These are phyloP conservation scores for Didymella pomorum DNA, from an alignment of 2,329 filamentous ascomycete genomes.

Conservation along the genomic window DNA sequence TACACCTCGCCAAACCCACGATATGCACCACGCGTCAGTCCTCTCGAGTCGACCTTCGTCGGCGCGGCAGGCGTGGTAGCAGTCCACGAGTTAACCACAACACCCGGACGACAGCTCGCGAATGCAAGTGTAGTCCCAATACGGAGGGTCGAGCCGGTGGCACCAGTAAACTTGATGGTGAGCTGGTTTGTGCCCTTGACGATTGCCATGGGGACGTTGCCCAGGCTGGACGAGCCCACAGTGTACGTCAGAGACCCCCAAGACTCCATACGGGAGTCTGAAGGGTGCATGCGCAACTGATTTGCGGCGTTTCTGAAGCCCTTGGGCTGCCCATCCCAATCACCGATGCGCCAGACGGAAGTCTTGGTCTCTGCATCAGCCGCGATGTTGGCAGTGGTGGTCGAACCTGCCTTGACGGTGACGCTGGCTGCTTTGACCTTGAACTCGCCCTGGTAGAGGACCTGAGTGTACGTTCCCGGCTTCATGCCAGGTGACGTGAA, in stretches of 20 bases:
- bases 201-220: slow-evolving; percentile 71
- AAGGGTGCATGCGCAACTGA: slow-evolving; percentile 73
- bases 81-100: slow-evolving; percentile 64
- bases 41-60: slow-evolving; percentile 69
- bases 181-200: slow-evolving; percentile 68
- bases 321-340: slow-evolving; percentile 66
- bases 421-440: slow-evolving; percentile 59
- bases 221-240: slow-evolving; percentile 62
- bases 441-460: slow-evolving; percentile 68
- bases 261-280: slow-evolving; percentile 67
- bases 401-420: slow-evolving; percentile 59
- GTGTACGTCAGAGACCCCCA: slow-evolving; percentile 70
- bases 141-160: slow-evolving; percentile 63
- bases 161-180: slow-evolving; percentile 67
- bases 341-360: slow-evolving; percentile 70
- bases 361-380: slow-evolving; percentile 58
- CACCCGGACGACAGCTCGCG: slow-evolving; percentile 65
- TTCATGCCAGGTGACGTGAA: slow-evolving; percentile 73
- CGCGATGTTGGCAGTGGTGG: slow-evolving; percentile 61
- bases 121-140: slow-evolving; percentile 72
- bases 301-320: slow-evolving; percentile 74
- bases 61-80: slow-evolving; percentile 62
- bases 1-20: slow-evolving; percentile 71
- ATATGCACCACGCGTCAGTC: slow-evolving; percentile 71
- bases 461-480: slow-evolving; percentile 73